Evolutionary conservation across 2,329 filamentous ascomycete species (phyloP).

Genomic region (Fusarium devonianum): DNA sequence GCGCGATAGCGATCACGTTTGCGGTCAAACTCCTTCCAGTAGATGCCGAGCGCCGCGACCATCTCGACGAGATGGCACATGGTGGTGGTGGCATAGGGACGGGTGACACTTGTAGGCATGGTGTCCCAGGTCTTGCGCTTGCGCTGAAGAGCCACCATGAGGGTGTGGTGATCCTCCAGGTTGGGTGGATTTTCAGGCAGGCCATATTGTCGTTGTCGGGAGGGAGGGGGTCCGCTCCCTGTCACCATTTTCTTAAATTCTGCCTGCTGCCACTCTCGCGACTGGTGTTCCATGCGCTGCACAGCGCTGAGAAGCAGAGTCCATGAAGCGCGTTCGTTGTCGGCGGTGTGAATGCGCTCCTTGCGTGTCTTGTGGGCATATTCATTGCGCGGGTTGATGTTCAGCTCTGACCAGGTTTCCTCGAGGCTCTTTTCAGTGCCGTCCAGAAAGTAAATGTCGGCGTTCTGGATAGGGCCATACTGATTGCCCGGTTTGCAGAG

Average conservation of each 20-base stretch:
- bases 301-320: slow-evolving; percentile 57
- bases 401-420: slow-evolving; percentile 45
- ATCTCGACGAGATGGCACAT: slow-evolving; percentile 64
- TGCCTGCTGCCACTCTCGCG: slow-evolving; percentile 53
- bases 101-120: slow-evolving; percentile 56
- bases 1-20: slow-evolving; percentile 59
- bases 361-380: slow-evolving; percentile 39
- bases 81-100: slow-evolving; percentile 62
- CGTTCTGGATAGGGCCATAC: slow-evolving; percentile 45
- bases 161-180: slow-evolving; percentile 46
- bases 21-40: slow-evolving; percentile 67
- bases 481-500: slow-evolving; percentile 53
- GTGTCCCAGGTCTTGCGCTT: slow-evolving; percentile 59
- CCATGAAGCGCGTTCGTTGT: slow-evolving; percentile 65
- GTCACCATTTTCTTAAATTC: slow-evolving; percentile 42
- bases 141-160: slow-evolving; percentile 57
- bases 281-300: slow-evolving; percentile 58
- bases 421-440: slow-evolving; percentile 49
- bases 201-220: slow-evolving; percentile 16
- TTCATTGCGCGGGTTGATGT: slow-evolving; percentile 43
- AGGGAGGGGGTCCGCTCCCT: too few relatives aligned
- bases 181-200: slow-evolving; percentile 38
- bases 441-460: slow-evolving; percentile 48
- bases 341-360: slow-evolving; percentile 58
- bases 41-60: slow-evolving; percentile 60